phyloP scores from a whole-genome alignment of 495 filamentous ascomycete genomes.

The Annulohypoxylon nitens region DNA sequence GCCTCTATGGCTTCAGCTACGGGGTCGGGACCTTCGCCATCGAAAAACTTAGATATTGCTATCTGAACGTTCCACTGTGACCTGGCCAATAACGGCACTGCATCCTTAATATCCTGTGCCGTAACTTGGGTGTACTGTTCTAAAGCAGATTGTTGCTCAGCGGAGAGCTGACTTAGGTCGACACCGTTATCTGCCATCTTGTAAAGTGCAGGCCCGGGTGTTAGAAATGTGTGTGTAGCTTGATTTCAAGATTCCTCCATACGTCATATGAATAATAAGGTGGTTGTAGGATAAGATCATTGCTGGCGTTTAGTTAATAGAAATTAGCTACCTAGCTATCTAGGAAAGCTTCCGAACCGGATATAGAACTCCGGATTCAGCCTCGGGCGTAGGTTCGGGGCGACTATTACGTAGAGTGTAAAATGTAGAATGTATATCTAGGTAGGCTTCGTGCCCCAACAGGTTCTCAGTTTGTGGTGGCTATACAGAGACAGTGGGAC shows the following conservation, averaged over 20 bases:
- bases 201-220: conserved; percentile 6
- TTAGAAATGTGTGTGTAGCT: not conserved
- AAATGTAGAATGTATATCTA: no score
- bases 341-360: not conserved
- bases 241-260: conserved; percentile 26
- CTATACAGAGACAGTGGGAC: conserved; percentile 1
- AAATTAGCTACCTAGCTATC: conserved; percentile 4
- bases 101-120: conserved; percentile 80
- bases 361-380: conserved; percentile 26
- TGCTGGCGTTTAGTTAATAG: not conserved
- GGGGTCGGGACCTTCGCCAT: conserved; percentile 88
- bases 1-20: conserved; percentile 81
- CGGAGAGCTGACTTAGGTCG: conserved; percentile 78
- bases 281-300: not conserved
- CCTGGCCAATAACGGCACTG: conserved; percentile 81
- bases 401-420: conserved; percentile 14
- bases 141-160: conserved; percentile 81
- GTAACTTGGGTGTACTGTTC: conserved; percentile 92
- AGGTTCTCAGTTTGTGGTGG: not conserved
- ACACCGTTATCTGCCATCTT: conserved; percentile 56
- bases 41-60: conserved; percentile 96
- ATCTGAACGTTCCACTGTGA: conserved; percentile 99
- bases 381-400: conserved; percentile 11
- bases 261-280: conserved; percentile 4
- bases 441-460: conserved; percentile 7